Conservation (phyloP, 257 asterid species). For the Forsythia suspensa region DNA sequence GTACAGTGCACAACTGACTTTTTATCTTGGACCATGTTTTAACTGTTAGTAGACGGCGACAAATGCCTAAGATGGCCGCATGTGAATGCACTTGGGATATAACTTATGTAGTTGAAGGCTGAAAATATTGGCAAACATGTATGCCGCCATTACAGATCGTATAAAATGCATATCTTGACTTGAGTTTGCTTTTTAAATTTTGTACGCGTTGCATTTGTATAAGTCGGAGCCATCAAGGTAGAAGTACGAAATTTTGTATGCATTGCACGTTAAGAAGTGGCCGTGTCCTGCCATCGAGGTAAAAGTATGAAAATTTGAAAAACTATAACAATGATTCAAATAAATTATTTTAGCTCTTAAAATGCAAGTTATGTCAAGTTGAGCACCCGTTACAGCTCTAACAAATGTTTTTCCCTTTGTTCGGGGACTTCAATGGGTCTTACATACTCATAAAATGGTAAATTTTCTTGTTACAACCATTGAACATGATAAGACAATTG, state of each 20-base stretch:
- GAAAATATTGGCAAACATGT: constrained; percentile 29
- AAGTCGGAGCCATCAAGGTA: too few species aligned
- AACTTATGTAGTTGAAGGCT: constrained; percentile 32
- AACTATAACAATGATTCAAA: too few species aligned
- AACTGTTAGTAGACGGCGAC: constrained; percentile 31
- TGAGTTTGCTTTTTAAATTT: background rate
- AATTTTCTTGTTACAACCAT: too few species aligned
- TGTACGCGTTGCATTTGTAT: background rate
- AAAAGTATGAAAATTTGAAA: too few species aligned
- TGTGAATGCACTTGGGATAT: constrained; percentile 35
- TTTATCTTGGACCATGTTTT: constrained; percentile 30
- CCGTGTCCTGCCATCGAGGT: too few species aligned
- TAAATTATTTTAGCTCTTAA: background rate
- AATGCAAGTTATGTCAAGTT: background rate
- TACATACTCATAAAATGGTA: too few species aligned
- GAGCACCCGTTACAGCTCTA: background rate
- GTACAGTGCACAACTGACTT: constrained; percentile 35
- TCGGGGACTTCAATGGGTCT: background rate
- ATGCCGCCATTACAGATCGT: constrained; percentile 18
- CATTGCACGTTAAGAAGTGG: too few species aligned
- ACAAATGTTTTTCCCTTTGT: background rate
- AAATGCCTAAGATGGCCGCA: constrained; percentile 23
- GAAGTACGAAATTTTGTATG: too few species aligned
- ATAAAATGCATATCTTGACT: constrained; percentile 18
- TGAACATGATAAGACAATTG: background rate